A percentile compares a stretch with the other conserved stretches of the same genome.
These are phyloP conservation scores for Stevia rebaudiana DNA, from an alignment of 140 eudicot genomes.

Conservation along the genomic window DNA sequence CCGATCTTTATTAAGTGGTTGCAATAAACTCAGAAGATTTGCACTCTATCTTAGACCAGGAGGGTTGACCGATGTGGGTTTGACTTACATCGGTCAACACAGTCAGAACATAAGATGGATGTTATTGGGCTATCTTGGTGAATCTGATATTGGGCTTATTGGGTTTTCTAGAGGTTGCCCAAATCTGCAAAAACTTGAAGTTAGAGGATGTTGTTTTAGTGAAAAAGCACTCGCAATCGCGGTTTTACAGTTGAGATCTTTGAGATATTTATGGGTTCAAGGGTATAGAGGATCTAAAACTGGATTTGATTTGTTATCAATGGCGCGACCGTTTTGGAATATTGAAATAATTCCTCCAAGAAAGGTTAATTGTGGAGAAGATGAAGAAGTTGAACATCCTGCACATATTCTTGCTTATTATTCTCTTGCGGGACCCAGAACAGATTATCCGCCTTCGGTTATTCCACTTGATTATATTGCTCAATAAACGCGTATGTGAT, in stretches of 20 bases:
- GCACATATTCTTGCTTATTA: conserved; percentile 77
- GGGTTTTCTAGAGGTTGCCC: conserved; percentile 75
- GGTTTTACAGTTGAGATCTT: conserved; percentile 6
- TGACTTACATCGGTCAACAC: conserved; percentile 40
- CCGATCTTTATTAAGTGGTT: conserved; percentile 54
- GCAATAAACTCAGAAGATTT: conserved; percentile 52
- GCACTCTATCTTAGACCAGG: conserved; percentile 64
- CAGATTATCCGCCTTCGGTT: conserved; percentile 55
- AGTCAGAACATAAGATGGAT: conserved; percentile 68
- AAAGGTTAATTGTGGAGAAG: conserved; percentile 34
- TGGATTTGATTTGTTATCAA: conserved; percentile 30
- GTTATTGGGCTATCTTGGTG: conserved; percentile 73
- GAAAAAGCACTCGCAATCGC: conserved; percentile 64
- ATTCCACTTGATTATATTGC: conserved; percentile 17
- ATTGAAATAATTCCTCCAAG: conserved; percentile 27
- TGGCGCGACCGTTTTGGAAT: conserved; percentile 76
- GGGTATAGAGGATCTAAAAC: neutral
- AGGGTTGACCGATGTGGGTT: conserved; percentile 36
- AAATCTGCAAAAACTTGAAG: conserved; percentile 56
- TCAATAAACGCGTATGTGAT: conserved; percentile 3
- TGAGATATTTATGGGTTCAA: conserved; percentile 8
- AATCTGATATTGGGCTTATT: conserved; percentile 63
- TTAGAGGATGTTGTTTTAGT: conserved; percentile 71
- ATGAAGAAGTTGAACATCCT: conserved; percentile 44
- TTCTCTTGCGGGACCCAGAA: conserved; percentile 78